Percentiles rank a stretch among this genome's conserved stretches.
These are phyloP conservation scores for Cyberlindnera americana DNA, from an alignment of 805 yeast species.

Conservation along the genomic window DNA sequence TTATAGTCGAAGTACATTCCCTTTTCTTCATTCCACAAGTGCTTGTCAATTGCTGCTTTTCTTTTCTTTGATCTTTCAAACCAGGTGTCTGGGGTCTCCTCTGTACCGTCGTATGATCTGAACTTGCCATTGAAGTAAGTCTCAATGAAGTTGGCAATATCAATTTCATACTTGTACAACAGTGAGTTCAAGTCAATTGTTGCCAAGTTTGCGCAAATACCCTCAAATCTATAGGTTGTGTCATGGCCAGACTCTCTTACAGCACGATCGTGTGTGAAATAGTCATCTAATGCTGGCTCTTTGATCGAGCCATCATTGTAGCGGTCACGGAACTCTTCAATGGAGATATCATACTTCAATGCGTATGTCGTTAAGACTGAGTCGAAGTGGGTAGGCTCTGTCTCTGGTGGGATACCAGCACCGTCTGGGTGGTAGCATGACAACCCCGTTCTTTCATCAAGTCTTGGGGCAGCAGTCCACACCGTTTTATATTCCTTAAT, in stretches of 20 bases:
- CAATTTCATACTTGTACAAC: slow-evolving; percentile 84
- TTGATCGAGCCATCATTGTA: slow-evolving; percentile 64
- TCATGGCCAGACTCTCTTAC: slow-evolving; percentile 97
- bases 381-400: slow-evolving; percentile 85
- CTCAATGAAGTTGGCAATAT: slow-evolving; percentile 66
- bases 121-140: slow-evolving; percentile 51
- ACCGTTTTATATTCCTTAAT: slow-evolving; percentile 80
- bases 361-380: slow-evolving; percentile 67
- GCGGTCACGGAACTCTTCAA: slow-evolving; percentile 61
- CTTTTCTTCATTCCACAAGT: slow-evolving; percentile 78
- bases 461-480: slow-evolving; percentile 75
- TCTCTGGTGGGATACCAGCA: slow-evolving; percentile 93
- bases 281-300: slow-evolving; percentile 85
- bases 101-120: slow-evolving; percentile 33
- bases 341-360: slow-evolving; percentile 50
- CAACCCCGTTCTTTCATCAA: slow-evolving; percentile 69
- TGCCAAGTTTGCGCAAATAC: slow-evolving; percentile 82
- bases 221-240: slow-evolving; percentile 86
- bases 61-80: slow-evolving; percentile 50
- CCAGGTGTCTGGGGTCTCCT: slow-evolving; percentile 60
- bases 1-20: slow-evolving; percentile 86
- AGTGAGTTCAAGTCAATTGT: slow-evolving; percentile 87
- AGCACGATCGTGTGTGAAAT: slow-evolving; percentile 88
- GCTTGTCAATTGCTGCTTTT: slow-evolving; percentile 53
- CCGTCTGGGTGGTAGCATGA: slow-evolving; percentile 92